Conservation (phyloP, 1,139 yeast genomes). For the Nakaseomyces nivariensis region DNA sequence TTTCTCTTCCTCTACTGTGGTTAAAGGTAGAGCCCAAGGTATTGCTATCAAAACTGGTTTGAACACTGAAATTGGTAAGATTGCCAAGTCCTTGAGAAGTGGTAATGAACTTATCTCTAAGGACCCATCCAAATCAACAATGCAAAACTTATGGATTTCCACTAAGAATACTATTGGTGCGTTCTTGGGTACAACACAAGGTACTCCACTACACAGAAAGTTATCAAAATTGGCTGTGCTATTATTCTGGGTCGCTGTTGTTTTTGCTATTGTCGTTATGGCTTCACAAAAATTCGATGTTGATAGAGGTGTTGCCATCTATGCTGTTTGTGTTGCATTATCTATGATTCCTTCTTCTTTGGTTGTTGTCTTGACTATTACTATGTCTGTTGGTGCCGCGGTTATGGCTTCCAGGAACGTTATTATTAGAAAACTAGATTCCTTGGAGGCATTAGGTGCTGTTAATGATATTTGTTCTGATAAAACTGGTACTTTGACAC, state of each 20-base stretch:
- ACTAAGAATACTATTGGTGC: constrained; percentile 48
- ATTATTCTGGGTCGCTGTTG: constrained; percentile 67
- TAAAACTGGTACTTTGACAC: constrained; percentile 92
- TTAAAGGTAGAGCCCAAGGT: constrained; percentile 91
- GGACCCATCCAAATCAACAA: constrained; percentile 38
- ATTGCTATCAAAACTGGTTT: constrained; percentile 83
- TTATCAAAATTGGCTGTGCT: constrained; percentile 92
- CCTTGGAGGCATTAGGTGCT: constrained; percentile 92
- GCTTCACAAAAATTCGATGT: constrained; percentile 79
- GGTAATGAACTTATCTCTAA: constrained; percentile 67
- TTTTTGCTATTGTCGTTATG: constrained; percentile 80
- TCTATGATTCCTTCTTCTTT: constrained; percentile 98
- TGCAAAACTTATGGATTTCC: constrained; percentile 31
- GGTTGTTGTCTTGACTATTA: constrained; percentile 94
- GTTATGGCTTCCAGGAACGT: constrained; percentile 94
- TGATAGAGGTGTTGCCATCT: constrained; percentile 92
- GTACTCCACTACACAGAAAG: constrained; percentile 88
- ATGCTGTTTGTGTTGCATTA: constrained; percentile 91
- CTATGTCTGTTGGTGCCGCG: constrained; percentile 89
- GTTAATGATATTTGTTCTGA: constrained; percentile 94
- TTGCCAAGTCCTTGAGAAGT: constrained; percentile 82
- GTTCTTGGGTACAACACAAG: constrained; percentile 63
- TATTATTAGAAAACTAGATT: constrained; percentile 83
- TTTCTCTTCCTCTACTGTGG: constrained; percentile 90
- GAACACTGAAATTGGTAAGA: constrained; percentile 84